phyloP scores from a whole-genome alignment of 2,329 filamentous ascomycete genomes.

The Aplosporella prunicola region DNA sequence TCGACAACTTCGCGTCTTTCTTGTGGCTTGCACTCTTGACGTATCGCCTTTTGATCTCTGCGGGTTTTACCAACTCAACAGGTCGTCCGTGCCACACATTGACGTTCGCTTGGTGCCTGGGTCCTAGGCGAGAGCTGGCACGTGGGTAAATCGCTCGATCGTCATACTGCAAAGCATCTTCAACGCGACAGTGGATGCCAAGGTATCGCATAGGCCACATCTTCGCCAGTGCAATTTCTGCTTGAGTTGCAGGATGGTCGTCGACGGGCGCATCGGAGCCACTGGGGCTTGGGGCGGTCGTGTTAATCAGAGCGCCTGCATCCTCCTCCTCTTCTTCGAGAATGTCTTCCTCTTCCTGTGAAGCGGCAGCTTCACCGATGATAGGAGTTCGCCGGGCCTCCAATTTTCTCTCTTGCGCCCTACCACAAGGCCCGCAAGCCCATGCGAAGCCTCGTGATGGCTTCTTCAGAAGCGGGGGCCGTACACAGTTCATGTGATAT shows the following conservation, averaged over 20 bases:
- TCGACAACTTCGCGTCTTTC: conserved; percentile 67
- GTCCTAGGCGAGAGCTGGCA: conserved; percentile 83
- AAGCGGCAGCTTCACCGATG: conserved; percentile 44
- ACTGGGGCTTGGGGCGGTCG: conserved; percentile 41
- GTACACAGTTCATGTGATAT: conserved; percentile 98
- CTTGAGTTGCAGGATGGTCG: conserved; percentile 59
- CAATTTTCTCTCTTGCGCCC: conserved; percentile 86
- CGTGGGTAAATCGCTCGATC: conserved; percentile 89
- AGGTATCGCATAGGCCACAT: conserved; percentile 96
- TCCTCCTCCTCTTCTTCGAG: conserved; percentile 62
- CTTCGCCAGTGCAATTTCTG: conserved; percentile 85
- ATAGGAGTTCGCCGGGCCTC: conserved; percentile 83
- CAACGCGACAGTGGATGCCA: conserved; percentile 87
- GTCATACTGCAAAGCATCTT: conserved; percentile 93
- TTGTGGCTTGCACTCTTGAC: conserved; percentile 54
- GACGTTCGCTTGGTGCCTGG: conserved; percentile 82
- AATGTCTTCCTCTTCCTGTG: conserved; percentile 55
- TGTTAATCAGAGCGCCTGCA: conserved; percentile 22
- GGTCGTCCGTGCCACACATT: conserved; percentile 75
- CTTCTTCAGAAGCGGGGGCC: conserved; percentile 85
- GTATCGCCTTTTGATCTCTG: conserved; percentile 73
- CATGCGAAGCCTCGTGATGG: conserved; percentile 95
- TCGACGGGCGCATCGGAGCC: conserved; percentile 44
- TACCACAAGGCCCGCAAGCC: conserved; percentile 92
- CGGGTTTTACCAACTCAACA: conserved; percentile 81